Evolutionary conservation across 805 yeast genomes (phyloP).

Genomic region (Ogataea paradorogensis): DNA sequence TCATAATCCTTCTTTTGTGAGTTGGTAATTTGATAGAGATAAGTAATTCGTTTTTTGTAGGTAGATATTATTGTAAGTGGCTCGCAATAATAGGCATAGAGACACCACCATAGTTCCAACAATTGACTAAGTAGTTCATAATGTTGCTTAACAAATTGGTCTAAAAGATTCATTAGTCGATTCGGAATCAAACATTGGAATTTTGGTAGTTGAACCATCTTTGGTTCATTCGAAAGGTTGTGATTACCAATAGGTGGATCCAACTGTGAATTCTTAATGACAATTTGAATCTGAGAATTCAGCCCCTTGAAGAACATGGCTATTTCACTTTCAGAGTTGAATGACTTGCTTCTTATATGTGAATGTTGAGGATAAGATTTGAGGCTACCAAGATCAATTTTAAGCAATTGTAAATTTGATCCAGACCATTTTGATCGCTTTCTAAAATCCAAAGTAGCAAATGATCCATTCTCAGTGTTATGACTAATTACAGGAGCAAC

Average conservation of each 20-base stretch:
- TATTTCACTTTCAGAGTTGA: not conserved
- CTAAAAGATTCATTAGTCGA: not conserved
- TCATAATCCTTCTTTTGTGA: not conserved
- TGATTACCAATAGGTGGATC: not conserved
- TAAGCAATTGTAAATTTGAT: not conserved
- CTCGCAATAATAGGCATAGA: not conserved
- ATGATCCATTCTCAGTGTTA: not conserved
- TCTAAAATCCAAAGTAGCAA: not conserved
- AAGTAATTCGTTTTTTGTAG: not conserved
- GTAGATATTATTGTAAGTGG: not conserved
- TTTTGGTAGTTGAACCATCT: not conserved
- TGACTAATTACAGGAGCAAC: not conserved
- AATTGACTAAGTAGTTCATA: not conserved
- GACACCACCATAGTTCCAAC: not conserved
- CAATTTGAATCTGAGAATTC: not conserved
- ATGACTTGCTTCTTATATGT: not conserved
- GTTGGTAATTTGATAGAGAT: not conserved
- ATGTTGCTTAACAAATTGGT: not conserved
- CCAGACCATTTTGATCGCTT: not conserved
- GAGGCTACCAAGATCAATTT: slow-evolving; percentile 1
- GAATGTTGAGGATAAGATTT: slow-evolving; percentile 2
- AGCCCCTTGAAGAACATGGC: not conserved
- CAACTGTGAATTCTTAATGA: not conserved
- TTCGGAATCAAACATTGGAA: not conserved
- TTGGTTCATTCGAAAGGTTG: not conserved